phyloP scores from a whole-genome alignment of 1,139 yeast genomes.

The Meyerozyma smithsonii region DNA sequence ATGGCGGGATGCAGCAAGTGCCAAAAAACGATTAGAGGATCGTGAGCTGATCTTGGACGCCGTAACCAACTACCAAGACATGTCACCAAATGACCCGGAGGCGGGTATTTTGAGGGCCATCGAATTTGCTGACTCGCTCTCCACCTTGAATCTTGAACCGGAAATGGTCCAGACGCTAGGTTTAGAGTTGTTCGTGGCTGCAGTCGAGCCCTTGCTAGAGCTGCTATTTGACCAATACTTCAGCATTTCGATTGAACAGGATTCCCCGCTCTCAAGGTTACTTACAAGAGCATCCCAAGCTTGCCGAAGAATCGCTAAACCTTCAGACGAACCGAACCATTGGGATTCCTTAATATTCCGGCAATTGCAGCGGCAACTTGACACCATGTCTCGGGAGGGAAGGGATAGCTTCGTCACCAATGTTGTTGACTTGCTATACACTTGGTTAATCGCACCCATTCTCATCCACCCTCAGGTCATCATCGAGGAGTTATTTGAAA shows the following conservation, averaged over 20 bases:
- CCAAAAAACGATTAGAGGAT: neutral
- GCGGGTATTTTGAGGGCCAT: neutral
- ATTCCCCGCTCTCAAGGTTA: neutral
- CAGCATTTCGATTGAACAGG: neutral
- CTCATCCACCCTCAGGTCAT: slow-evolving; percentile 12
- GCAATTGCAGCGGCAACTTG: neutral
- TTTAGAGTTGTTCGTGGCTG: neutral
- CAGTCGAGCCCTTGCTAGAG: neutral
- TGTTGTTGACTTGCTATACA: slow-evolving; percentile 10
- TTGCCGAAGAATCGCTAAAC: neutral
- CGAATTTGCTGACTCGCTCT: neutral
- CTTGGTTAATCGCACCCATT: slow-evolving; percentile 15
- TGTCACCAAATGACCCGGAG: neutral
- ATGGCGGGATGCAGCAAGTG: no score
- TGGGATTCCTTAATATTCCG: neutral
- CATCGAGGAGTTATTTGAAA: slow-evolving; percentile 13
- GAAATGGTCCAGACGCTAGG: neutral
- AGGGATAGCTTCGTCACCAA: slow-evolving; percentile 5
- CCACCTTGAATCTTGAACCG: neutral
- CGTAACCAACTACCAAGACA: neutral
- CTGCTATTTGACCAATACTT: neutral
- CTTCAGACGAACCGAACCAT: neutral
- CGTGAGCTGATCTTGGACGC: neutral
- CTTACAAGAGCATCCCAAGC: neutral
- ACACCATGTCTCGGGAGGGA: neutral